Percentiles rank a stretch among this genome's conserved stretches.
Evolutionary conservation across 306 rosid genomes (phyloP).

Genomic region (Vigna reflexopilosa): DNA sequence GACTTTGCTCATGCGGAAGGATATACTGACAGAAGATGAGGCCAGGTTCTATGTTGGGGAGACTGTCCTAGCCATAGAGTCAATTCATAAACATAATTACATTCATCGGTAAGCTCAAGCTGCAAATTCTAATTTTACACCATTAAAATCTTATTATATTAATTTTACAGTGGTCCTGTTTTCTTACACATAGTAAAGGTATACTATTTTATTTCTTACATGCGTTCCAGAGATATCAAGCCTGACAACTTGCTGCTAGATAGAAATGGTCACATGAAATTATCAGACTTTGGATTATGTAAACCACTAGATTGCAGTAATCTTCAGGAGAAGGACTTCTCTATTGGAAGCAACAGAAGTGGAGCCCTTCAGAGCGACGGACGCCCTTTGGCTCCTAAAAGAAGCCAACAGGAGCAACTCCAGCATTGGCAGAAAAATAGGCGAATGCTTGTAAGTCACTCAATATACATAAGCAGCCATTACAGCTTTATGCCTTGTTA

Average conservation of each 20-base stretch:
- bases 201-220: constrained; percentile 39
- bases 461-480: constrained; percentile 40
- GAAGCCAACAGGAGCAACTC: constrained; percentile 97
- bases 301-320: constrained; percentile 95
- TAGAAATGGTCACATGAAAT: constrained; percentile 91
- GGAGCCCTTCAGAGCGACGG: constrained; percentile 97
- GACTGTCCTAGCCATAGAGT: constrained; percentile 94
- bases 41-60: constrained; percentile 97
- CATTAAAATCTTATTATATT: constrained; percentile 30
- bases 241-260: constrained; percentile 99
- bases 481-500: constrained; percentile 39
- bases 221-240: constrained; percentile 88
- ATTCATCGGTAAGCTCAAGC: constrained; percentile 77
- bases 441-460: constrained; percentile 90
- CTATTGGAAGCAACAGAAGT: constrained; percentile 79
- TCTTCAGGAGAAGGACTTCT: constrained; percentile 95
- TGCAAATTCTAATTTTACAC: constrained; percentile 8
- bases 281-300: constrained; percentile 97
- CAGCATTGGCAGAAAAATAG: constrained; percentile 99
- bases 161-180: constrained; percentile 35
- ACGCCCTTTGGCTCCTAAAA: constrained; percentile 85
- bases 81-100: constrained; percentile 96
- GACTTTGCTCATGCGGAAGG: constrained; percentile 99
- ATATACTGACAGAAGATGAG: constrained; percentile 91
- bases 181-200: constrained; percentile 36